A percentile compares a stretch with the other conserved stretches of the same genome.
These are phyloP conservation scores for Trichoderma breve DNA, from an alignment of 2,329 filamentous ascomycete genomes.

Conservation along the genomic window DNA sequence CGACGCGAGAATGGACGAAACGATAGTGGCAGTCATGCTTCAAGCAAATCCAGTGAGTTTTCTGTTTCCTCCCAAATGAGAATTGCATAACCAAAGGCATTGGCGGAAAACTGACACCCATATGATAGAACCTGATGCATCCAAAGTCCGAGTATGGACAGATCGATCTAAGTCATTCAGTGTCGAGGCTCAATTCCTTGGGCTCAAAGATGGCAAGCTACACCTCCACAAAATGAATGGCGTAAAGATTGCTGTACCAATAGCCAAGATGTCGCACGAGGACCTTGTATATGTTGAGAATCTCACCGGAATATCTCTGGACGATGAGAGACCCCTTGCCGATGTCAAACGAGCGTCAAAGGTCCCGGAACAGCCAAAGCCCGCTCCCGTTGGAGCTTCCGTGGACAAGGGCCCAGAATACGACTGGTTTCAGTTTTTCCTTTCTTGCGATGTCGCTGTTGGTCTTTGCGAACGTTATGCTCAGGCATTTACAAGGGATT, in stretches of 20 bases:
- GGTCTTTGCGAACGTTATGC: constrained; percentile 94
- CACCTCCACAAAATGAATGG: constrained; percentile 97
- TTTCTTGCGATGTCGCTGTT: constrained; percentile 85
- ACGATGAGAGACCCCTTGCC: constrained; percentile 90
- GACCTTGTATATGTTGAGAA: constrained; percentile 94
- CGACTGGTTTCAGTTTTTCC: constrained; percentile 99
- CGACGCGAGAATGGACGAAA: constrained; percentile 64
- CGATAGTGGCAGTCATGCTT: constrained; percentile 52
- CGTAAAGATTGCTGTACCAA: constrained; percentile 95
- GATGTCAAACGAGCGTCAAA: constrained; percentile 65
- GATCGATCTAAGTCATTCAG: constrained; percentile 95
- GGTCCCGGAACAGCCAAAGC: constrained; percentile 32
- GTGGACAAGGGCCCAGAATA: constrained; percentile 69
- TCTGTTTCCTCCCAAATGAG: not conserved
- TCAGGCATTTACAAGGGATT: constrained; percentile 83
- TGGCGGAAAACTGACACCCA: not conserved
- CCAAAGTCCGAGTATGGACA: constrained; percentile 88
- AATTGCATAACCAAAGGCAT: too few relatives aligned
- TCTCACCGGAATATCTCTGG: constrained; percentile 80
- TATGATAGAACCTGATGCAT: constrained; percentile 69
- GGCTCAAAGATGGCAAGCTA: constrained; percentile 91
- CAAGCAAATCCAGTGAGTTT: constrained; percentile 69
- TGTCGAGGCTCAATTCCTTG: constrained; percentile 94
- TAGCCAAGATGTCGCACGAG: constrained; percentile 91
- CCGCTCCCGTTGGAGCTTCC: constrained; percentile 54